Conservation (phyloP, 2,329 filamentous ascomycete genomes). For the Hypocreales sp. region DNA sequence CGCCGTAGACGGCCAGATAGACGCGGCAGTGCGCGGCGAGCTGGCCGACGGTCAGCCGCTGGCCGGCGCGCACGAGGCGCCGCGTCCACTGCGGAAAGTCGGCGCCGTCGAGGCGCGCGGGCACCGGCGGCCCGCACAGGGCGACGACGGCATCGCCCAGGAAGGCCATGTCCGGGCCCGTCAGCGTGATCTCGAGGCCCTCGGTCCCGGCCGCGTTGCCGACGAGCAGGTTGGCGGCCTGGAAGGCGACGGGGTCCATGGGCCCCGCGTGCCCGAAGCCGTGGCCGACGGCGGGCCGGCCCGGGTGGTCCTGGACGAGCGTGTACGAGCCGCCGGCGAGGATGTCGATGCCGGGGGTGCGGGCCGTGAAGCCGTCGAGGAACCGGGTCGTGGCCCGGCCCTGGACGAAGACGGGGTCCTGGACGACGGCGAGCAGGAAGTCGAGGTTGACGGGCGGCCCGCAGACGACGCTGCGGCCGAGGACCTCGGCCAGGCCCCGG, state of each 20-base stretch:
- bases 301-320: conserved; percentile 42
- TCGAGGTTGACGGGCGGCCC: conserved; percentile 39
- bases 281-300: conserved; percentile 35
- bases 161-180: conserved; percentile 42
- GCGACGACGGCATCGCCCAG: conserved; percentile 35
- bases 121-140: conserved; percentile 39
- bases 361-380: conserved; percentile 30
- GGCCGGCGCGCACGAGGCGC: conserved; percentile 30
- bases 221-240: conserved; percentile 42
- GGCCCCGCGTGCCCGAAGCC: conserved; percentile 44
- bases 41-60: conserved; percentile 35
- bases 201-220: conserved; percentile 37
- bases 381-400: conserved; percentile 43
- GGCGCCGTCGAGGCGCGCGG: conserved; percentile 31
- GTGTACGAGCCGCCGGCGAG: conserved; percentile 40
- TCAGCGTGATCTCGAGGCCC: conserved; percentile 43
- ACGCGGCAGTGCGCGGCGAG: conserved; percentile 31
- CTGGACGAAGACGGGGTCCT: conserved; percentile 23
- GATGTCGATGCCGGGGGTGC: conserved; percentile 36
- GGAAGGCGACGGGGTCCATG: conserved; percentile 42
- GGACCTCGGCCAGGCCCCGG: conserved; percentile 11
- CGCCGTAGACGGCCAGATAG: conserved; percentile 37
- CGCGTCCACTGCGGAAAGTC: conserved; percentile 38
- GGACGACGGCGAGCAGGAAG: conserved; percentile 34
- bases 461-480: conserved; percentile 26